Evolutionary conservation across 2,329 filamentous ascomycete genomes (phyloP).

Genomic region (Fusarium sp.): DNA sequence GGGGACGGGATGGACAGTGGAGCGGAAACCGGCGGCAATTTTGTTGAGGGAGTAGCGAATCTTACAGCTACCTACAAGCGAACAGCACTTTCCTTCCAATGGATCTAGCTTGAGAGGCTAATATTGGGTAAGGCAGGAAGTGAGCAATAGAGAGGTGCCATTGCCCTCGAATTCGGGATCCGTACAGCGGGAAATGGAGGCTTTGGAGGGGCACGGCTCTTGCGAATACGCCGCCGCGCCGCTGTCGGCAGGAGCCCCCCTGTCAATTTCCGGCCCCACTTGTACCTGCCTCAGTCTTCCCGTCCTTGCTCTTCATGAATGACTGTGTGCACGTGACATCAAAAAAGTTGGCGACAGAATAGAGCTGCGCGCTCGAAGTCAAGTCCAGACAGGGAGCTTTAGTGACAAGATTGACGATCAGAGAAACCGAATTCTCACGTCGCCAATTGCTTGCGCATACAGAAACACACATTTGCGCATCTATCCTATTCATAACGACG

Average conservation of each 20-base stretch:
- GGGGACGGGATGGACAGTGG: background rate
- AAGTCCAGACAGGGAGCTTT: conserved; percentile 17
- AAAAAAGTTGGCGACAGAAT: conserved; percentile 42
- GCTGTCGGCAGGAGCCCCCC: conserved; percentile 36
- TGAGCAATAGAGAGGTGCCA: background rate
- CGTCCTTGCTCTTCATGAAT: background rate
- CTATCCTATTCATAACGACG: conserved; percentile 30
- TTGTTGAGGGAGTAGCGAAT: conserved; percentile 31
- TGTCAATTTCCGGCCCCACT: conserved; percentile 32
- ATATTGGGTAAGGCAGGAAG: background rate
- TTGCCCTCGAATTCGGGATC: conserved; percentile 30
- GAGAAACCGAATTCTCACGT: conserved; percentile 30
- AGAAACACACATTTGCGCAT: conserved; percentile 22
- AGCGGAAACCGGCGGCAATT: conserved; percentile 34
- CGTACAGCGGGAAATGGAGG: conserved; percentile 20
- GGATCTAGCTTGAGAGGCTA: conserved; percentile 11
- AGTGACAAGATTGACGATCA: conserved; percentile 36
- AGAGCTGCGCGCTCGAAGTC: conserved; percentile 39
- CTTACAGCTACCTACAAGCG: conserved; percentile 14
- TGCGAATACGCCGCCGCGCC: conserved; percentile 40
- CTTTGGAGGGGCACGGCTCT: conserved; percentile 40
- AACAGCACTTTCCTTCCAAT: conserved; percentile 15
- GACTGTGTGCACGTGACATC: conserved; percentile 41
- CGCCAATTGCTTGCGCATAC: conserved; percentile 27
- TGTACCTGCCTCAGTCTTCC: conserved; percentile 25